Conservation (phyloP, 148 eudicot genomes). For the Rhododendron mucronatum region DNA sequence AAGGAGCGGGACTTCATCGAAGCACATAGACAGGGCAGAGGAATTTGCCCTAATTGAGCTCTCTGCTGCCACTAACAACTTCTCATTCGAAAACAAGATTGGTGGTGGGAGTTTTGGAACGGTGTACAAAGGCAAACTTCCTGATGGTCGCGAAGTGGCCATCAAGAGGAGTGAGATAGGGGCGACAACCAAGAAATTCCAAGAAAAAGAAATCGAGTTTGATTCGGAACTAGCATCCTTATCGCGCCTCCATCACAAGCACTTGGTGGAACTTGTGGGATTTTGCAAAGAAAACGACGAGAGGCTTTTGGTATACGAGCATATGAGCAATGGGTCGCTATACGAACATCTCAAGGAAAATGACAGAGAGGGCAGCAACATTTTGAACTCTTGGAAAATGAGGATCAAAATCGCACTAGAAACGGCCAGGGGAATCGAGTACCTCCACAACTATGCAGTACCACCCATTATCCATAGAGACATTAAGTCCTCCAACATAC, state of each 20-base stretch:
- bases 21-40: conserved; percentile 40
- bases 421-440: conserved; percentile 60
- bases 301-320: conserved; percentile 54
- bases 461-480: conserved; percentile 69
- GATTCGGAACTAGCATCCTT: conserved; percentile 28
- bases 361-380: conserved; percentile 3
- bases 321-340: conserved; percentile 49
- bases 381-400: conserved; percentile 45
- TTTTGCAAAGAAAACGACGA: conserved; percentile 48
- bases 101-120: conserved; percentile 60
- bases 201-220: conserved; percentile 33
- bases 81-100: conserved; percentile 44
- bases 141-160: conserved; percentile 53
- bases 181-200: conserved; percentile 14
- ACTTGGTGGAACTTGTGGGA: conserved; percentile 56
- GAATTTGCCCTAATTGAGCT: conserved; percentile 40
- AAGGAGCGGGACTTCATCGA: conserved; percentile 43
- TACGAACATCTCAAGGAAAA: conserved; percentile 33
- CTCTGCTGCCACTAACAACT: conserved; percentile 39
- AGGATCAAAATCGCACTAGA: conserved; percentile 58
- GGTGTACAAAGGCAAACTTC: conserved; percentile 38
- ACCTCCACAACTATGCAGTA: conserved; percentile 61
- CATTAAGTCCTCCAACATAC: conserved; percentile 57
- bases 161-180: conserved; percentile 49
- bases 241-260: conserved; percentile 61